Evolutionary conservation across 164 flowering plant species (phyloP).

Genomic region (Santalum album): DNA sequence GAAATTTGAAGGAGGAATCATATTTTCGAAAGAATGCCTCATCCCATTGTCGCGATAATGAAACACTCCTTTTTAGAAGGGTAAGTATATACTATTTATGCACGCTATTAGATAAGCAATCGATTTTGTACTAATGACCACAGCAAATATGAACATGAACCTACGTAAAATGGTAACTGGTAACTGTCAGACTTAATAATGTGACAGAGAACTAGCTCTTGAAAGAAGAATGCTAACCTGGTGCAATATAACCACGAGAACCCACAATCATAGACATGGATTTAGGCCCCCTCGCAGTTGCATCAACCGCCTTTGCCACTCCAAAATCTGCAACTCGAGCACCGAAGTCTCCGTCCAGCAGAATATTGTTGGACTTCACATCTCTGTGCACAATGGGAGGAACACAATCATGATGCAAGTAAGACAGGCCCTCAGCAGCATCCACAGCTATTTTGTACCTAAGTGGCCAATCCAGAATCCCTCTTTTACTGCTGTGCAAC

Average conservation of each 20-base stretch:
- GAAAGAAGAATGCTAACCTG: constrained; percentile 34
- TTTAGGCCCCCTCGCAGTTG: constrained; percentile 34
- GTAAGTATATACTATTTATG: too few relatives aligned
- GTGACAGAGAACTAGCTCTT: background rate
- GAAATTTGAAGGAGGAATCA: too few relatives aligned
- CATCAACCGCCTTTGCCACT: constrained; percentile 61
- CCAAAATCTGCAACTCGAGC: constrained; percentile 78
- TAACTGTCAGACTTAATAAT: too few relatives aligned
- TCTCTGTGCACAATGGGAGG: constrained; percentile 77
- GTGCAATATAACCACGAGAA: constrained; percentile 81
- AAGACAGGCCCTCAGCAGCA: constrained; percentile 75
- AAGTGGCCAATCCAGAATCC: constrained; percentile 58
- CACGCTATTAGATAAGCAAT: too few relatives aligned
- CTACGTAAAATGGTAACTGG: too few relatives aligned
- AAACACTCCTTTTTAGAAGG: too few relatives aligned
- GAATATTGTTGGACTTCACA: constrained; percentile 63
- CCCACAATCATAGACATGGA: constrained; percentile 79
- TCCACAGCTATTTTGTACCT: constrained; percentile 55
- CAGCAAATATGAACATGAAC: too few relatives aligned
- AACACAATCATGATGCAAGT: constrained; percentile 68
- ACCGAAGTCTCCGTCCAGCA: constrained; percentile 56
- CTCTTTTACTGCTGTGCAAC: constrained; percentile 56
- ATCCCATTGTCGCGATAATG: too few relatives aligned
- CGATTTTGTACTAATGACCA: too few relatives aligned
- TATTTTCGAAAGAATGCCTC: too few relatives aligned